Conservation (phyloP, 2,329 filamentous ascomycete genomes). For the Sarocladium strictum region DNA sequence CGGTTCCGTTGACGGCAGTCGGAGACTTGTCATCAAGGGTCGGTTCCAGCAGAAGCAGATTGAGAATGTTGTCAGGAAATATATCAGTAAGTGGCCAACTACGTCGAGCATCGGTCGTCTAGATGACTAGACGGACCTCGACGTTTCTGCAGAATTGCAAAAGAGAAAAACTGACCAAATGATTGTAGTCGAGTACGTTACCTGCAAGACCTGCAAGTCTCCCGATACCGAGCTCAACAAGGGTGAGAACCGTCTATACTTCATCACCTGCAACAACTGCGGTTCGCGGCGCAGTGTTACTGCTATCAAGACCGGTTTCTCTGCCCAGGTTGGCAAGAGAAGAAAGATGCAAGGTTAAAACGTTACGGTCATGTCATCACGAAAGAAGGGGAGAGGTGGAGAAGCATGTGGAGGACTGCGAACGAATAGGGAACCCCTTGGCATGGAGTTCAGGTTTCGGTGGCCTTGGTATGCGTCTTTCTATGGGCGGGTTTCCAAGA, state of each 20-base stretch:
- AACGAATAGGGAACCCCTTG: background rate
- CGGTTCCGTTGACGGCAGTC: conserved; percentile 88
- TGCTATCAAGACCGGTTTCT: conserved; percentile 99
- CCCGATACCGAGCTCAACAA: conserved; percentile 96
- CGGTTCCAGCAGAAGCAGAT: conserved; percentile 99
- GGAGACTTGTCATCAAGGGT: conserved; percentile 96
- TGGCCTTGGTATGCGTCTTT: conserved; percentile 4
- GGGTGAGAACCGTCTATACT: conserved; percentile 98
- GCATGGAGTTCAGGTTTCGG: conserved; percentile 5
- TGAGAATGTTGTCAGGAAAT: conserved; percentile 92
- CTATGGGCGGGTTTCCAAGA: background rate
- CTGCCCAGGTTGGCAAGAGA: conserved; percentile 97
- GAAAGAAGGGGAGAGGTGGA: background rate
- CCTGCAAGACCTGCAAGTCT: conserved; percentile 95
- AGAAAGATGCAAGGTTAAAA: conserved; percentile 82
- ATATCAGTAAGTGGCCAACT: conserved; percentile 64
- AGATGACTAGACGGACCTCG: background rate
- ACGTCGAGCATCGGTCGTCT: background rate
- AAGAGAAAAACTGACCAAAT: conserved; percentile 21
- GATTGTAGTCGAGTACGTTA: conserved; percentile 80
- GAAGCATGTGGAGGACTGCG: background rate
- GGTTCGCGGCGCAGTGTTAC: conserved; percentile 81
- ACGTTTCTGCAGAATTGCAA: background rate
- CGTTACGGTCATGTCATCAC: background rate
- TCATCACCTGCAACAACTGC: conserved; percentile 89